Evolutionary conservation across 2,329 filamentous ascomycete species (phyloP).

Genomic region (Ophiocordyceps camponoti-floridani): DNA sequence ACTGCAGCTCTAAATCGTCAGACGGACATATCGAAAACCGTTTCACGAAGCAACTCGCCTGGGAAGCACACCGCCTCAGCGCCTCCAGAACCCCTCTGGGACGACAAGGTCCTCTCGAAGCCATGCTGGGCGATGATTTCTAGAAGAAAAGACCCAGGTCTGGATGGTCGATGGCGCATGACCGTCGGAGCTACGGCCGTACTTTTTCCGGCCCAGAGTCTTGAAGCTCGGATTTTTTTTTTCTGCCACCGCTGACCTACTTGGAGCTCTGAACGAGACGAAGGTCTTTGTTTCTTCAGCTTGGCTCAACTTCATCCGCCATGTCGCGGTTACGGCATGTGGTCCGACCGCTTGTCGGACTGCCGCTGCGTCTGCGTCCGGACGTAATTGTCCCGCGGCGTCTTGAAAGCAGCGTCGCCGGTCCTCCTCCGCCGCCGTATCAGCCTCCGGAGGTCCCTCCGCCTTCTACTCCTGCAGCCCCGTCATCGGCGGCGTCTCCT

Average conservation of each 20-base stretch:
- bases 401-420: slow-evolving; percentile 2
- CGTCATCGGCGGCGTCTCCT: background rate
- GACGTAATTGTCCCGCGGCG: background rate
- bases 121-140: slow-evolving; percentile 1
- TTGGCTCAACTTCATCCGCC: slow-evolving; percentile 1
- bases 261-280: background rate
- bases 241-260: background rate
- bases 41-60: slow-evolving; percentile 7
- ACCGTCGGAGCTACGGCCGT: slow-evolving; percentile 1
- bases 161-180: background rate
- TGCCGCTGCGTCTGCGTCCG: background rate
- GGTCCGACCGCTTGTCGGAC: slow-evolving; percentile 35
- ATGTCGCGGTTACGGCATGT: slow-evolving; percentile 46
- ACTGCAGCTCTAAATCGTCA: slow-evolving; percentile 10
- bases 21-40: slow-evolving; percentile 8
- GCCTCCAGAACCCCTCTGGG: slow-evolving; percentile 34
- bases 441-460: background rate
- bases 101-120: slow-evolving; percentile 21
- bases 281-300: background rate
- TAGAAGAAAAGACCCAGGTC: background rate
- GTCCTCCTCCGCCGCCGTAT: background rate
- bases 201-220: slow-evolving; percentile 2
- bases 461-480: background rate
- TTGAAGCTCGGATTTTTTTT: background rate
- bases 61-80: slow-evolving; percentile 25